Evolutionary conservation across 164 flowering plant species (phyloP), one percentile per base, ranked within the genome.

Genomic region (Macadamia tetraphylla): DNA sequence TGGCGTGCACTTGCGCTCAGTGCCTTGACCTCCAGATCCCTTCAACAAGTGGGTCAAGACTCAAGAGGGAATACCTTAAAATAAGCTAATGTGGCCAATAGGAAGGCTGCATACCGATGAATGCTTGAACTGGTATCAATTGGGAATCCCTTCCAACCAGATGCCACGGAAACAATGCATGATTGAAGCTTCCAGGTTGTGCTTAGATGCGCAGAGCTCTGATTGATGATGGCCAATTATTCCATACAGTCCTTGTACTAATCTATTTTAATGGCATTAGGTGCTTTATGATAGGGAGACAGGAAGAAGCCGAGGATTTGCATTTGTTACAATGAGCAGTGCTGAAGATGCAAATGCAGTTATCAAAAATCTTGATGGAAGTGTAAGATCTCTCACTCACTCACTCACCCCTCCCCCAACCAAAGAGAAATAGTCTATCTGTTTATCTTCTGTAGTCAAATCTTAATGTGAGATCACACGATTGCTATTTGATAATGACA

Each of bases 311-410:
- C 80, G 97, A 83, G 98, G 98, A 30, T 94, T 90, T 72, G 97
- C 93, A 63, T 94, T 94, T 69, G 98, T 91, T 73, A 87, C 96
- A n/a, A 94, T 94, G 98, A 91, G 93, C 72, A 90, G 78, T 68
- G 53, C 86, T 14, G 95, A 91, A 76, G 98, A 94, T 73, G 81
- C 85, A 68, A 79, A 88, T 23, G 69, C 75, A 2, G 93, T 94
- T 60, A 84, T 94, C 31, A 69, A 87, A 73, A 91, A 91, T 76
- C 92, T 94, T 13, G 92, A 90, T 75, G 94, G 95, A 82, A 84
- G 82, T 57, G 98, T 94, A 85, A 77, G 88, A 44, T 70, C 60
- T 64, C 32, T 57, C 49, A 44, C 62, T 63, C 69, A 46, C 62
- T 23, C 60, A 10, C 12, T 46, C 51, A 8, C 1, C 13, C 51